A percentile compares a stretch with the other conserved stretches of the same genome.
Conservation (phyloP, 2,329 filamentous ascomycete genomes). For the Massarina eburnea region DNA sequence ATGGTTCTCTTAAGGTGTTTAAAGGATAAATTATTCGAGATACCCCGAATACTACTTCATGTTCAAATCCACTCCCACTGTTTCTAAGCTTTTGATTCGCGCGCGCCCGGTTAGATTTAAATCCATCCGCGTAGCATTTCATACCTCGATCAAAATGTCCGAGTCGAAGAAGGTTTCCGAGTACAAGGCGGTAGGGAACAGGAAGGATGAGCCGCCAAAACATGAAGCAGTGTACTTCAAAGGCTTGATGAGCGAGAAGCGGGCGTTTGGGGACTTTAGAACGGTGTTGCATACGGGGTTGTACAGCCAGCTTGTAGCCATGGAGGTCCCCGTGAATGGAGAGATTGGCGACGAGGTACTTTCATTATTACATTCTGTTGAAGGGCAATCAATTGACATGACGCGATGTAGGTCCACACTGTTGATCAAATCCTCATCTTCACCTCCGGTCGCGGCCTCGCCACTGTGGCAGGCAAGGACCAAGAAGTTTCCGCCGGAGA, state of each 20-base stretch:
- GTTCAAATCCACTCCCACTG: constrained; percentile 1
- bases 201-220: constrained; percentile 28
- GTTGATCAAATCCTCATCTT: constrained; percentile 68
- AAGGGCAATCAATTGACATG: background rate
- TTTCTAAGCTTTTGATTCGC: too few species aligned
- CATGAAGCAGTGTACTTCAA: constrained; percentile 64
- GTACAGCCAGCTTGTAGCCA: constrained; percentile 64
- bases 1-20: too few species aligned
- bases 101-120: too few species aligned
- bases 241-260: constrained; percentile 55
- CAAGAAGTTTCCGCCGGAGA: constrained; percentile 59
- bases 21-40: too few species aligned
- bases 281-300: constrained; percentile 65
- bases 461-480: constrained; percentile 61
- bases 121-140: too few species aligned
- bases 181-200: constrained; percentile 31
- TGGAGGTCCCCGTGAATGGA: constrained; percentile 64
- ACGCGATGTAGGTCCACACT: constrained; percentile 48
- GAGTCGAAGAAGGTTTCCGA: constrained; percentile 19
- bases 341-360: constrained; percentile 67
- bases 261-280: constrained; percentile 61
- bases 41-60: too few species aligned
- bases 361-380: background rate
- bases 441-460: constrained; percentile 60
- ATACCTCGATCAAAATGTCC: constrained; percentile 5